Evolutionary conservation across 108 stramenopile genomes (phyloP).

Genomic region (Cyclotella atomus): DNA sequence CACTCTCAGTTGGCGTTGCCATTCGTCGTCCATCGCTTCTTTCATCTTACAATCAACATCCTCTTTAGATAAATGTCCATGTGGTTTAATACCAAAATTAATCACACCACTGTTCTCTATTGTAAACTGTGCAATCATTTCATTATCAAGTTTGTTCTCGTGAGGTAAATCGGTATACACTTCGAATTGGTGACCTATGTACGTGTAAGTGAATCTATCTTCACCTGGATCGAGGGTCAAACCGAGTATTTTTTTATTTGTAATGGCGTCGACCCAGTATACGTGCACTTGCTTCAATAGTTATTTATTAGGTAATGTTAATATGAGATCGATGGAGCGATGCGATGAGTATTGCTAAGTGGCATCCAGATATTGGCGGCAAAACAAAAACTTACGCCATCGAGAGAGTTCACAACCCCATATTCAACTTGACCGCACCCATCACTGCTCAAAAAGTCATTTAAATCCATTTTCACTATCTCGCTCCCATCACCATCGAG

Average conservation of each 20-base stretch:
- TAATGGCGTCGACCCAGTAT: background rate
- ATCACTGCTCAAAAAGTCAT: slow-evolving; percentile 20
- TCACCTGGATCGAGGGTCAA: slow-evolving; percentile 42
- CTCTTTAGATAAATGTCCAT: slow-evolving; percentile 28
- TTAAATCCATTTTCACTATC: slow-evolving; percentile 33
- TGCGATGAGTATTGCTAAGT: too few species aligned
- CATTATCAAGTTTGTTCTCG: slow-evolving; percentile 20
- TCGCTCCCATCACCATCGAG: slow-evolving; percentile 9
- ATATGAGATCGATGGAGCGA: too few species aligned
- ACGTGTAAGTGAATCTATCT: slow-evolving; percentile 50
- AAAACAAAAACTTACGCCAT: slow-evolving; percentile 7
- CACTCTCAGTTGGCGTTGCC: slow-evolving; percentile 52
- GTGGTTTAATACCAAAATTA: slow-evolving; percentile 40
- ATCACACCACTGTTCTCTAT: slow-evolving; percentile 43
- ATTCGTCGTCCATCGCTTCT: slow-evolving; percentile 46
- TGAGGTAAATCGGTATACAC: slow-evolving; percentile 36
- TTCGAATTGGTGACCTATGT: slow-evolving; percentile 61
- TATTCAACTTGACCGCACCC: slow-evolving; percentile 50
- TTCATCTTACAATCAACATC: slow-evolving; percentile 53
- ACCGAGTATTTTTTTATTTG: background rate
- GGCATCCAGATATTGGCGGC: background rate
- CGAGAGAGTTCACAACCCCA: slow-evolving; percentile 57
- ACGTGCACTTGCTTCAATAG: background rate
- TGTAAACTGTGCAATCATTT: slow-evolving; percentile 23
- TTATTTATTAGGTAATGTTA: too few species aligned